A percentile compares a stretch with the other conserved stretches of the same genome.
Conservation (phyloP, 495 filamentous ascomycete species). For the Hyaloscypha bicolor region DNA sequence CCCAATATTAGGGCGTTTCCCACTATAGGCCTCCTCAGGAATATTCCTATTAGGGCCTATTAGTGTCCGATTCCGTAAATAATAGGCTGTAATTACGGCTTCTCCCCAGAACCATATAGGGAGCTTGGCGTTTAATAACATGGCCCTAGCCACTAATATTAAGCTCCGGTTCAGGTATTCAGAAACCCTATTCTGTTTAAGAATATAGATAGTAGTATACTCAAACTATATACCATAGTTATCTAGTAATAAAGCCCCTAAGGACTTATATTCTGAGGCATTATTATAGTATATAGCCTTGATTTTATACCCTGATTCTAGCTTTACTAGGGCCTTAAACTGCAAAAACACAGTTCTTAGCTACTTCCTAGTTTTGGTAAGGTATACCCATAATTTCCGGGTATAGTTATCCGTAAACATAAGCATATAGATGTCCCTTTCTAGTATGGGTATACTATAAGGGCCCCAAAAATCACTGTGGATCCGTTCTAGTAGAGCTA, state of each 20-base stretch:
- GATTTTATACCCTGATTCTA: slow-evolving; percentile 11
- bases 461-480: neutral
- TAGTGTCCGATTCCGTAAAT: slow-evolving; percentile 3
- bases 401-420: slow-evolving; percentile 6
- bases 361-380: neutral
- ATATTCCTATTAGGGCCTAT: slow-evolving; percentile 7
- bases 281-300: slow-evolving; percentile 4
- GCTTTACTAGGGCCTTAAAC: neutral
- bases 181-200: slow-evolving; percentile 7
- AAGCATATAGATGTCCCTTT: neutral
- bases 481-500: no score
- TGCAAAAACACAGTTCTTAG: neutral
- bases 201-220: slow-evolving; percentile 13
- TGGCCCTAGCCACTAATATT: neutral
- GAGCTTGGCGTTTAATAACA: slow-evolving; percentile 8
- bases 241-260: neutral
- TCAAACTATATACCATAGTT: slow-evolving; percentile 7
- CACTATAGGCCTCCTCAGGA: slow-evolving; percentile 10
- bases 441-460: neutral
- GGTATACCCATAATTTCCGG: slow-evolving; percentile 3
- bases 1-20: neutral
- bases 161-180: slow-evolving; percentile 1
- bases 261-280: slow-evolving; percentile 2
- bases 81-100: neutral
- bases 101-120: slow-evolving; percentile 2